These are phyloP conservation scores for Dictyostelium capitatum DNA, from an alignment of 78 protist species.

Conservation along the genomic window DNA sequence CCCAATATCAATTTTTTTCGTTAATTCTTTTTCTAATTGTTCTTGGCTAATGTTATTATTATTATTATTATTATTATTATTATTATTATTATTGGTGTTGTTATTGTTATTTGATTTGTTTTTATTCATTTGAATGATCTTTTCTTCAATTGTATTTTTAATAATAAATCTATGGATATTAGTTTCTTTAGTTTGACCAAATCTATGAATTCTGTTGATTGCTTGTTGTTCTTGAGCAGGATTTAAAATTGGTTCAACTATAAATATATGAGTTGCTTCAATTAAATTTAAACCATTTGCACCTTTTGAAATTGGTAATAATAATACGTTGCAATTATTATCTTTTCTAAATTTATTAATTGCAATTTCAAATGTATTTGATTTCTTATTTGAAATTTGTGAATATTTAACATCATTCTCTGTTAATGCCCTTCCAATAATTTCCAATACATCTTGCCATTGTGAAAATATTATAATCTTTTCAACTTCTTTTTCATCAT, in stretches of 20 bases:
- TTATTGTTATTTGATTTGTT: background rate
- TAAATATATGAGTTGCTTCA: slow-evolving; percentile 85
- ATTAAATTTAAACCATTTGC: slow-evolving; percentile 82
- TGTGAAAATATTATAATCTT: slow-evolving; percentile 77
- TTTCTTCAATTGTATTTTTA: slow-evolving; percentile 82
- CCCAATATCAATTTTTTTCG: too few relatives aligned
- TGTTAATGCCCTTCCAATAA: slow-evolving; percentile 31
- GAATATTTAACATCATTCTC: slow-evolving; percentile 9
- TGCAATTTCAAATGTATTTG: slow-evolving; percentile 20
- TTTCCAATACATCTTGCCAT: slow-evolving; percentile 78
- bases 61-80: background rate
- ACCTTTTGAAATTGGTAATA: slow-evolving; percentile 42
- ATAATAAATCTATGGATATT: slow-evolving; percentile 79
- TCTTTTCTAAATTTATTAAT: slow-evolving; percentile 38
- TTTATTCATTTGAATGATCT: slow-evolving; percentile 26
- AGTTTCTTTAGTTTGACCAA: slow-evolving; percentile 82
- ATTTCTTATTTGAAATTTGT: background rate
- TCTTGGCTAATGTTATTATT: too few relatives aligned
- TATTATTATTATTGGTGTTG: background rate
- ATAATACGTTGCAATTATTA: slow-evolving; percentile 65
- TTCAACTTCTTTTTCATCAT: background rate
- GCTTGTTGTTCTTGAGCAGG: slow-evolving; percentile 82
- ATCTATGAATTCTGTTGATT: slow-evolving; percentile 80
- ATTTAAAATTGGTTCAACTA: slow-evolving; percentile 85
- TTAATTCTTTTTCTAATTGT: too few relatives aligned